These are phyloP conservation scores for Amanita muscaria DNA, from an alignment of 768 basidiomycete genomes.

Conservation along the genomic window DNA sequence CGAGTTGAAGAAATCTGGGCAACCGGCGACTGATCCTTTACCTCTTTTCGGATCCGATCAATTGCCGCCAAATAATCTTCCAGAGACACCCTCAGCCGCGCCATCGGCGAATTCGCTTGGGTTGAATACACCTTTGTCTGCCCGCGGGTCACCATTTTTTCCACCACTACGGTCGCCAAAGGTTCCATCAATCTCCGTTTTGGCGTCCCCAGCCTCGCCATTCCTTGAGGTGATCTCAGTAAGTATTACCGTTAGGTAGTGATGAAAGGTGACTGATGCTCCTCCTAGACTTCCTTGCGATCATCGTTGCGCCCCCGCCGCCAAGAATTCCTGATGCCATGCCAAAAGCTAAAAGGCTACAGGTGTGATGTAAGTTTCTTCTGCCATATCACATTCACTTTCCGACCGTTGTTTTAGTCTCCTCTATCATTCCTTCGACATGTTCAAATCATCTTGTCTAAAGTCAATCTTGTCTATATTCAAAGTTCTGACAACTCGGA, in stretches of 20 bases:
- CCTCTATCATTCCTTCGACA: conserved; percentile 36
- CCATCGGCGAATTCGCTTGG: conserved; percentile 5
- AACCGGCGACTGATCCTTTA: conserved; percentile 9
- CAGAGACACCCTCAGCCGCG: not conserved
- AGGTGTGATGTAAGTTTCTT: conserved; percentile 28
- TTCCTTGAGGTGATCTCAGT: conserved; percentile 39
- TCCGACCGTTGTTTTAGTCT: conserved; percentile 26
- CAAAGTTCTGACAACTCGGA: conserved; percentile 31
- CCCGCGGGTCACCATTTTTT: conserved; percentile 14
- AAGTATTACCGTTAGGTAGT: conserved; percentile 10
- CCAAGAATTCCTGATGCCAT: conserved; percentile 26
- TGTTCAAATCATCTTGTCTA: conserved; percentile 26
- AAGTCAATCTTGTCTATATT: conserved; percentile 30
- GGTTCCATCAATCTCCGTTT: conserved; percentile 12
- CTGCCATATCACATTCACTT: not conserved
- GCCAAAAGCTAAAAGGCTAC: conserved; percentile 30
- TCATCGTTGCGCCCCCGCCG: conserved; percentile 39
- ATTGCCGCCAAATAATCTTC: conserved; percentile 13
- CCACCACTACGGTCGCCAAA: conserved; percentile 21
- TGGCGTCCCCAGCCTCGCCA: conserved; percentile 25
- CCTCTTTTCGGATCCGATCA: conserved; percentile 12
- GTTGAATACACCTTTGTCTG: conserved; percentile 14
- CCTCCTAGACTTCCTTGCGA: conserved; percentile 37
- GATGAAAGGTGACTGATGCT: conserved; percentile 2
- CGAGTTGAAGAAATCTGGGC: conserved; percentile 1